Evolutionary conservation across 805 yeast species (phyloP), one percentile per base, ranked within the genome.

Genomic region (Saturnispora sanitii): DNA sequence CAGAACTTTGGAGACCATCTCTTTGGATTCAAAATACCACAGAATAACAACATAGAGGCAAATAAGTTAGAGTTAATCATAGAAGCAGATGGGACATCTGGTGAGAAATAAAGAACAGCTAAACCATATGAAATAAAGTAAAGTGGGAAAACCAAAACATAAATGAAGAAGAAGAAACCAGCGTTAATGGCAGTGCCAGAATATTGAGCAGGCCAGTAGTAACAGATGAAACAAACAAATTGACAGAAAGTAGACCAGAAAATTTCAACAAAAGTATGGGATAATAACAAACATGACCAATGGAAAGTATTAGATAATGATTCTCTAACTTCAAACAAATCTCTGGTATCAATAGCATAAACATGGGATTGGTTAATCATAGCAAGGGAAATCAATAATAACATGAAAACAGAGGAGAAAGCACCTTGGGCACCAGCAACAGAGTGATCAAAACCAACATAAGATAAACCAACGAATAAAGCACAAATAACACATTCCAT

Each of bases 1-100:
- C 92, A 82, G 67, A 83, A 83, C 4, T 80, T 77, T 25, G 92
- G 88, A 72, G 82, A 72, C 45, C 66, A 64, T 12, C 51, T 38
- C 20, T 57, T 58, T 23, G 82, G 80, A 50, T 77, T 82, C 48
- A 77, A 62, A 40, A 79, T 77, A 63, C 86, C 84, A 57, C 82
- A 68, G 65, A 82, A 81, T 29, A 77, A 64, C 45, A 79, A 68
- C 59, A 73, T 60, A 54, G 80, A 69, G 13, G 81, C 64, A 54
- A 75, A 70, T 50, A 75, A 62, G 50, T 79, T 60, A 30, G 80
- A 68, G 39, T 72, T 64, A 35, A 79, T 62, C 50, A 77, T 75
- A 22, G 75, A 71, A 13, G 86, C 86, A 19, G 84, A 67, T 36
- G 79, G 77, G 36, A 80, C 68, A 55, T 80, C 77, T 16, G 82